phyloP scores from a whole-genome alignment of 352 stramenopile species.

The Globisporangium megalacanthum region DNA sequence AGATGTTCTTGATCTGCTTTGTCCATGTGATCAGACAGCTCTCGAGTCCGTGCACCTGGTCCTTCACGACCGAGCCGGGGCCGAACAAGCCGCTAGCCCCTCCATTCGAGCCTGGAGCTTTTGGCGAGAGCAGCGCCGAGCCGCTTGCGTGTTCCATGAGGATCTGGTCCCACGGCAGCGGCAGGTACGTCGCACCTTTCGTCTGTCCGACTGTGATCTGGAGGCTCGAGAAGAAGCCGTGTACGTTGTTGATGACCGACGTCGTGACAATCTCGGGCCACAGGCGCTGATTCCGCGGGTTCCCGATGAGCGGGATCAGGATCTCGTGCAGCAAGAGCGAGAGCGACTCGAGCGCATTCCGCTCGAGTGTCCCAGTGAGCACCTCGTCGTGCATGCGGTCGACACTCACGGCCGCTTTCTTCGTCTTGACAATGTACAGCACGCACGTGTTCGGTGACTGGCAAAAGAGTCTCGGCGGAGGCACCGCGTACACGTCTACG shows the following conservation, averaged over 20 bases:
- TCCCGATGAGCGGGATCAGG: conserved; percentile 68
- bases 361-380: conserved; percentile 65
- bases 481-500: conserved; percentile 60
- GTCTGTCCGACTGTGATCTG: conserved; percentile 88
- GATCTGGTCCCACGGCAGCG: conserved; percentile 76
- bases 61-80: conserved; percentile 38
- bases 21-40: conserved; percentile 91
- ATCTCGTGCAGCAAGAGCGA: conserved; percentile 69
- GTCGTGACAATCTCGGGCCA: conserved; percentile 82
- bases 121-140: conserved; percentile 10
- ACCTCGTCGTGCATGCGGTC: conserved; percentile 70
- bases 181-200: conserved; percentile 74
- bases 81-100: background rate
- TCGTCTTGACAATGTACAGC: conserved; percentile 71
- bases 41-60: conserved; percentile 85
- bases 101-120: background rate
- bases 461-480: conserved; percentile 41
- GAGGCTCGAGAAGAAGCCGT: conserved; percentile 77
- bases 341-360: conserved; percentile 69
- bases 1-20: conserved; percentile 93
- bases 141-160: conserved; percentile 45
- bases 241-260: conserved; percentile 70
- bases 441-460: conserved; percentile 26
- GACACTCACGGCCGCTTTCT: conserved; percentile 52
- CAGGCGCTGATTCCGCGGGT: conserved; percentile 69